phyloP scores from a whole-genome alignment of 192 early-diverging fungal genomes.

The Coemansia sp. region DNA sequence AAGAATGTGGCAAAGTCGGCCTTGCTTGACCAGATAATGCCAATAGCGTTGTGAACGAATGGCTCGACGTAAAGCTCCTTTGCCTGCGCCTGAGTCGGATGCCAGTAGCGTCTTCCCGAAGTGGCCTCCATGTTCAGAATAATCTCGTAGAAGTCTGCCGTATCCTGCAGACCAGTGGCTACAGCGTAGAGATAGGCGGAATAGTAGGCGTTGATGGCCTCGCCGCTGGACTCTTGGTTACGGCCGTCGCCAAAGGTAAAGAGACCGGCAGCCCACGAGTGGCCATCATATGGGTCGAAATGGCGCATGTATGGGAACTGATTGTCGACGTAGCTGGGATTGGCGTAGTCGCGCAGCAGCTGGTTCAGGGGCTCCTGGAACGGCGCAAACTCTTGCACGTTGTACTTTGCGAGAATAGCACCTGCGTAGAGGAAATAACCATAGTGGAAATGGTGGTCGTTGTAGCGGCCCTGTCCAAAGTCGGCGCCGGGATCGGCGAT shows the following conservation, averaged over 20 bases:
- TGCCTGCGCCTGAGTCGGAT: conserved; percentile 30
- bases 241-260: conserved; percentile 49
- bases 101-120: conserved; percentile 53
- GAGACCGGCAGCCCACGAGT: conserved; percentile 63
- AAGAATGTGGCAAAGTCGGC: conserved; percentile 49
- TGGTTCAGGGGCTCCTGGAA: conserved; percentile 28
- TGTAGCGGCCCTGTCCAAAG: conserved; percentile 57
- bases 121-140: conserved; percentile 51
- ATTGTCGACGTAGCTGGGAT: conserved; percentile 41
- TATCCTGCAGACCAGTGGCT: conserved; percentile 28
- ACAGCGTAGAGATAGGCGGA: conserved; percentile 46
- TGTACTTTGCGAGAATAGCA: conserved; percentile 50
- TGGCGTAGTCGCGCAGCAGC: conserved; percentile 58
- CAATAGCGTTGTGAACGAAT: conserved; percentile 44
- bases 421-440: conserved; percentile 56
- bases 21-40: conserved; percentile 54
- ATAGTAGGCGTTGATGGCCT: conserved; percentile 58
- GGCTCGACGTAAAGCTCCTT: conserved; percentile 24
- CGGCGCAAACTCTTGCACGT: conserved; percentile 25
- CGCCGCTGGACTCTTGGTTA: conserved; percentile 54
- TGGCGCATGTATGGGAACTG: conserved; percentile 54
- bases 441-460: conserved; percentile 63
- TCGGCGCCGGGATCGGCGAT: conserved; percentile 29
- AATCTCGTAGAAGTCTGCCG: conserved; percentile 46
- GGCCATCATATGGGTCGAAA: conserved; percentile 61